Evolutionary conservation across 176 grass and related monocot genomes (phyloP), one percentile per base, ranked within the genome.

Genomic region (Bonia amplexicaulis): DNA sequence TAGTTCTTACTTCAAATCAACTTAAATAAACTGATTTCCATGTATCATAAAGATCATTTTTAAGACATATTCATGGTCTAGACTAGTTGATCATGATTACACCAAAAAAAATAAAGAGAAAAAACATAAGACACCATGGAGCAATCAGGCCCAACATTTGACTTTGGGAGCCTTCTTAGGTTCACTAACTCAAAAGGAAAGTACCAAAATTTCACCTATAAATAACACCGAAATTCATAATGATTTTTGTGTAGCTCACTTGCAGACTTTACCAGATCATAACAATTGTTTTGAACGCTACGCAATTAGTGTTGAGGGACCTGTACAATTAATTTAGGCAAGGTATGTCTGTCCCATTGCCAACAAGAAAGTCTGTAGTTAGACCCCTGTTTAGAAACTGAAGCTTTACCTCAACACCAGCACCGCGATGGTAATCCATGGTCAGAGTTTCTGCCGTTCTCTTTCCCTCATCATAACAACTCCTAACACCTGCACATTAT

Each of bases 401-500:
- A 80, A 79, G 63, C 41, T 83, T 94, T 92, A 95, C 96, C 91
- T 93, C 90, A 84, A 99, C 88, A 47, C 90, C 91, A 79, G 96
- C 96, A 65, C 91, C 91, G 3, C 93, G 91, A 85, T 99, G 96
- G 75, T 99, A 99, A 86, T 96, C 96, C 93, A 99, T 96, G 65
- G 96, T 91, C 68, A 94, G 91, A 89, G 96, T 99, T 88, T 99
- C 93, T 68, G 93, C 96, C 12, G 93, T 99, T 94, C 93, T 89
- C 71, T 99, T 99, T 31, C 96, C 96, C 77, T 99, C 96, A 76
- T 99, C 93, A 20, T 94, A 99, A 87, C 96, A 99, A 83, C 96
- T 99, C 84, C 93, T 96, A 49, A 95, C 91, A 86, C 96, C 91
- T 96, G 69, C 12, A 82, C 17, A 80, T 33, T 48, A 86, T 26